Evolutionary conservation across 202 grass and related monocot species (phyloP), one percentile per base, ranked within the genome.

Genomic region (Setaria italica): DNA sequence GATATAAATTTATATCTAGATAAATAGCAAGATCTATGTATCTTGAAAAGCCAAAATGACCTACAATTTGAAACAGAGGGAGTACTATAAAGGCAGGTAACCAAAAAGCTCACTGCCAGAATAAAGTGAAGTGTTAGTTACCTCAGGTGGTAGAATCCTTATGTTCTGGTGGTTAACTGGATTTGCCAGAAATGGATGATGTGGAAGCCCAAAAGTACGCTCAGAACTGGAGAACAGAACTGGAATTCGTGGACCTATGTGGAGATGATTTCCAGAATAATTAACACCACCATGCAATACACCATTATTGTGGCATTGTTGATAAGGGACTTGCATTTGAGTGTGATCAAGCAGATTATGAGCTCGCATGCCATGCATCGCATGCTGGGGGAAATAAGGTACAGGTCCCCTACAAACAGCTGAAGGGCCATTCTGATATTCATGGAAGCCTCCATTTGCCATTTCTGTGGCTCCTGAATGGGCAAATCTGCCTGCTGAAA

Each of bases 321-420:
- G 88, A 74, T 93, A 90, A 47, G 74, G 78, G 59, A 62, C 83
- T 76, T 85, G 88, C 78, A 90, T 83, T 88, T 65, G 82, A 80
- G 88, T 76, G 80, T 90, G 88, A 72, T 90, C 85, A 49, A 82
- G 55, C n/a, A 82, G 68, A 90, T 79, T 83, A 78, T 90, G 91
- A 83, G 82, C 50, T 72, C 83, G 91, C 85, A 93, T 88, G 74
- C 54, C 84, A 87, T 92, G 91, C 59, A 73, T 76, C 35, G 70
- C 69, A 80, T 93, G 88, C 84, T 93, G 91, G 75, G 80, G 88
- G 46, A 86, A 90, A 86, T 90, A 93, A 70, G 88, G 91, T 70
- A 86, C 62, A 70, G 79, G 80, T 47, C 88, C 88, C 70, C 45
- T 85, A 80, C 70, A 64, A 82, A 93, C 69, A 84, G 88, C 81